Conservation (phyloP, 768 basidiomycete species). For the Leccinum olivaceopallidum region DNA sequence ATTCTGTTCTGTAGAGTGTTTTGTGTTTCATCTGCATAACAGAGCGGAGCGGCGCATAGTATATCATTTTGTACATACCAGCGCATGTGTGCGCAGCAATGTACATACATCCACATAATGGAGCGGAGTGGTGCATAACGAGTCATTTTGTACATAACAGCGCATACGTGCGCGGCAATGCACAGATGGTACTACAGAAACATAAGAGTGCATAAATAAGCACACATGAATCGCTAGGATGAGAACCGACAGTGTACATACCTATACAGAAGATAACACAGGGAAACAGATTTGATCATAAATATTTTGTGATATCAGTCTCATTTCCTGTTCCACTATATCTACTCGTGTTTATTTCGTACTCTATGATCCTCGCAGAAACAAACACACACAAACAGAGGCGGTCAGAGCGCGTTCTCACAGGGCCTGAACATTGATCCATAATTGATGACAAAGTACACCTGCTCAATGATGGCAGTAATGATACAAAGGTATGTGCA, state of each 20-base stretch:
- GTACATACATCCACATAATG: not conserved
- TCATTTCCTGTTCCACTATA: no score
- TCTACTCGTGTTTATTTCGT: no score
- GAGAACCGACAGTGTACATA: no score
- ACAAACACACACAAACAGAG: no score
- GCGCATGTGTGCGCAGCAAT: not conserved
- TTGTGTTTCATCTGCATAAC: not conserved
- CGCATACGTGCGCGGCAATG: not conserved
- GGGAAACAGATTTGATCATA: no score
- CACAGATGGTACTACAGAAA: not conserved
- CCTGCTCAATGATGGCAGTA: not conserved
- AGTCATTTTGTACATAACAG: not conserved
- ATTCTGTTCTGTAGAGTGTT: not conserved
- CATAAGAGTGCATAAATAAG: not conserved
- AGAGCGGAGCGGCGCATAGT: not conserved
- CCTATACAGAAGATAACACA: no score
- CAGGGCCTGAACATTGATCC: no score
- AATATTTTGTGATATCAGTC: no score
- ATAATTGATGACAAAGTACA: no score
- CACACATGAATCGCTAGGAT: not conserved
- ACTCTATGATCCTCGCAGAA: no score
- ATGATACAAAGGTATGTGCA: not conserved
- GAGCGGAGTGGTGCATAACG: not conserved
- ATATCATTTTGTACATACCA: not conserved
- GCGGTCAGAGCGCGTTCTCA: no score